Base-by-base conservation (phyloP, 139 green algal genomes). In the Coelastrella sp. region DNA sequence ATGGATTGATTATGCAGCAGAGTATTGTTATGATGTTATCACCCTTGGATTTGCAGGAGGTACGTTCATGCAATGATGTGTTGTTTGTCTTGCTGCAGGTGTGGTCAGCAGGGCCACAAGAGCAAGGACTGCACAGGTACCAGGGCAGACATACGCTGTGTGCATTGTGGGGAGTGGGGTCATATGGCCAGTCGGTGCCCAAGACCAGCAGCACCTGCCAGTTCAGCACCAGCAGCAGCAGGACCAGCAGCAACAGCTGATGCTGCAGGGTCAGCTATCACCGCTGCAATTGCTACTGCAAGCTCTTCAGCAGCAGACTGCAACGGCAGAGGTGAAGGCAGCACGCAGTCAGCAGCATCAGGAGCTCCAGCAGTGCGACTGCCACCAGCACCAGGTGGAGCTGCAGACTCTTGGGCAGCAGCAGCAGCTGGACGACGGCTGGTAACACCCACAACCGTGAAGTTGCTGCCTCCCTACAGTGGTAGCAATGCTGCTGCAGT, bases 101-200 rank as follows among this genome's bases (percentile, higher is more conserved):
- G 73, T 57, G 50, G 50, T n/a, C 73, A 81, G 32, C 57, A 60
- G 27, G 73, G 73, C 27, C 75, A 82, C 75, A 82, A 82, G 75
- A 30, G 34, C 2, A 51, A 53, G 23, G 75, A 82, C 23, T 82
- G 75, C 75, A 59, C 30, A 15, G 75, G 75, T 15, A 23, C 35
- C 2, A 34, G 75, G n/a, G 53, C 75, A 32, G 75, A 82, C 25
- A 53, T 82, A 35, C 75, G 75, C 53, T 82, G 75, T 45, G 75
- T 82, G 32, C 75, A 82, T 30, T 82, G 75, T 35, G 75, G 75
- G 23, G 75, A 82, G 51, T 82, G 75, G 75, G 75, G 75, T 37
- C 75, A 82, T 35, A 82, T 82, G 75, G 75, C 75, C 2, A 82
- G 75, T 53, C 17, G 34, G 9, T 82, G 75, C 75, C 75, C 75